Conservation (phyloP, 768 basidiomycete genomes). For the Cyclocybe cylindracea region DNA sequence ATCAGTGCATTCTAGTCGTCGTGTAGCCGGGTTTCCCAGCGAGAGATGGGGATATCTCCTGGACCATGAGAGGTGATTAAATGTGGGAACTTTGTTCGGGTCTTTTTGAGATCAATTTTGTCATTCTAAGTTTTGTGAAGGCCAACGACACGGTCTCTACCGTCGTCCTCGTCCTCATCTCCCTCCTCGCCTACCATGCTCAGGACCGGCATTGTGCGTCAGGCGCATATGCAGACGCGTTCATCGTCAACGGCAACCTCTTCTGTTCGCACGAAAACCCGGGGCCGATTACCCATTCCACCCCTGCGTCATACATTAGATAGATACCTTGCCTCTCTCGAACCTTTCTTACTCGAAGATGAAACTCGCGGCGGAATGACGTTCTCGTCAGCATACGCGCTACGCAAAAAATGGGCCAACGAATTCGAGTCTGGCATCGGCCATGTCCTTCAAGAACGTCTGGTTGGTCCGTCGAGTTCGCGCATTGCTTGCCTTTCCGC, state of each 20-base stretch:
- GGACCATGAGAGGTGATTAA: too few species aligned
- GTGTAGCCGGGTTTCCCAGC: too few species aligned
- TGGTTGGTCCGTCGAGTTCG: conserved; percentile 55
- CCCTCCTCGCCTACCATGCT: conserved; percentile 20
- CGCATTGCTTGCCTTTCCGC: conserved; percentile 11
- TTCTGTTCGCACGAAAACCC: conserved; percentile 21
- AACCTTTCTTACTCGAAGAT: conserved; percentile 79
- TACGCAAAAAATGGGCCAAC: conserved; percentile 59
- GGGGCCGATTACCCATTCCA: conserved; percentile 84
- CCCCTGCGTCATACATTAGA: conserved; percentile 73
- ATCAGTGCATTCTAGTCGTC: too few species aligned
- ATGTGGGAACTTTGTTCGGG: background rate
- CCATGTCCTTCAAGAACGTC: conserved; percentile 64
- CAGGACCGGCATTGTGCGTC: conserved; percentile 18
- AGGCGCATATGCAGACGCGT: conserved; percentile 17
- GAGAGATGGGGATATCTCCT: too few species aligned
- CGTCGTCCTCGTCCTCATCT: too few species aligned
- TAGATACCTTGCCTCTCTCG: conserved; percentile 74
- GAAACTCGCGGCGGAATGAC: conserved; percentile 56
- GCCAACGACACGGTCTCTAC: conserved; percentile 9
- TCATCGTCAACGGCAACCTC: conserved; percentile 19
- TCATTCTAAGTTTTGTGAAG: background rate
- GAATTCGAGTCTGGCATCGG: conserved; percentile 78
- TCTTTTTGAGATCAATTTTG: background rate
- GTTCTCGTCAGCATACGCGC: conserved; percentile 51